Percentiles rank a stretch among this genome's conserved stretches.
Conservation (phyloP, 169 alveolate genomes). For the Perkinsus olseni region DNA sequence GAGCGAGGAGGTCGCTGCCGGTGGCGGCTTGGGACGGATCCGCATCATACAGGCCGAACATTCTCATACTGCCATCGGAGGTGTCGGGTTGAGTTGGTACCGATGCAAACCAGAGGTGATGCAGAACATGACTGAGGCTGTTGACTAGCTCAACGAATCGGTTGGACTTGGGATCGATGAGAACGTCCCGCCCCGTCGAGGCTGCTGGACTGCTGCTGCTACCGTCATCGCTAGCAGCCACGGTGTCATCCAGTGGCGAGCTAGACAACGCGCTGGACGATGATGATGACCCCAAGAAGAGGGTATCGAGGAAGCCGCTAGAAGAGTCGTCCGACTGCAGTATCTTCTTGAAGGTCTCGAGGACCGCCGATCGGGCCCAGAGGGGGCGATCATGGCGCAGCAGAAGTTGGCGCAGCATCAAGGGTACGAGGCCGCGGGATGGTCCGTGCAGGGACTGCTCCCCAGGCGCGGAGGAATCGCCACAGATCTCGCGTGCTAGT, state of each 20-base stretch:
- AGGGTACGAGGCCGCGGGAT: not conserved
- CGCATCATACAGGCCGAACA: not conserved
- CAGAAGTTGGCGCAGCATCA: not conserved
- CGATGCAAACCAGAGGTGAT: not conserved
- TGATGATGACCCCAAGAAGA: not conserved
- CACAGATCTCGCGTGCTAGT: not conserved
- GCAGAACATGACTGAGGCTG: not conserved
- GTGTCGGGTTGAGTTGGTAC: not conserved
- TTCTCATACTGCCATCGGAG: not conserved
- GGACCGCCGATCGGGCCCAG: not conserved
- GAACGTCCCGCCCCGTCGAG: not conserved
- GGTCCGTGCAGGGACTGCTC: not conserved
- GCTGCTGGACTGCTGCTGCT: not conserved
- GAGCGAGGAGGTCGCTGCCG: not conserved
- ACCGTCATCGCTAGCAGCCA: not conserved
- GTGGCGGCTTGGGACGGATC: not conserved
- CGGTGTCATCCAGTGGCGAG: not conserved
- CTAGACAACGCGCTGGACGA: not conserved
- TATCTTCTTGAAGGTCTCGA: not conserved
- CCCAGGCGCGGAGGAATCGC: not conserved
- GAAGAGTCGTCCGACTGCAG: not conserved
- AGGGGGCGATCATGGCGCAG: not conserved
- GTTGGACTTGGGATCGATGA: not conserved
- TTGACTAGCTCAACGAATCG: not conserved
- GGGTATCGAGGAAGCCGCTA: not conserved